Conservation (phyloP, 257 asterid genomes). For the Lavandula angustifolia region DNA sequence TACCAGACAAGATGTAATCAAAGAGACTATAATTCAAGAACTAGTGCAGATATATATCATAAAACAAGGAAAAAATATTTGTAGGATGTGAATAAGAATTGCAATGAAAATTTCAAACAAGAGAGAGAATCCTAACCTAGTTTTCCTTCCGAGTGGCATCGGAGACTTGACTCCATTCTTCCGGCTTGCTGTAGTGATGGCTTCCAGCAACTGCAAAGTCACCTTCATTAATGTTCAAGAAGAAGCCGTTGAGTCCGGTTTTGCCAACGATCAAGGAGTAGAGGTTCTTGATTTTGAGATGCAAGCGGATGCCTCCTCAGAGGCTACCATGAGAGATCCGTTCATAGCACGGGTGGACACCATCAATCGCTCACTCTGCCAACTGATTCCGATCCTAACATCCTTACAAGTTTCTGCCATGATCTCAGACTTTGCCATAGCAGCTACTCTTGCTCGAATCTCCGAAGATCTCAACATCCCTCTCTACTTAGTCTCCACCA, state of each 20-base stretch:
- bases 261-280: constrained; percentile 33
- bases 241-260: constrained; percentile 17
- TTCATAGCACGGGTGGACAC: constrained; percentile 31
- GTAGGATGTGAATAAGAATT: background rate
- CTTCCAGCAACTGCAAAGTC: constrained; percentile 29
- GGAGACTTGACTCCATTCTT: constrained; percentile 34
- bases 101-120: constrained; percentile 28
- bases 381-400: constrained; percentile 26
- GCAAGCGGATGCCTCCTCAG: background rate
- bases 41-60: background rate
- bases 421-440: constrained; percentile 38
- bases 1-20: constrained; percentile 25
- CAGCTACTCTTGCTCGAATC: constrained; percentile 34
- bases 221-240: constrained; percentile 37
- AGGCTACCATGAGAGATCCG: constrained; percentile 27
- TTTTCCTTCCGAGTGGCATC: constrained; percentile 42
- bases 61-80: background rate
- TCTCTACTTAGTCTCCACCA: constrained; percentile 36
- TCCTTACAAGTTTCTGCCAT: constrained; percentile 35
- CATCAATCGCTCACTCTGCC: constrained; percentile 28
- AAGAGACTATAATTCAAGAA: background rate
- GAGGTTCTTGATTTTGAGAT: constrained; percentile 36
- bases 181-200: constrained; percentile 39
- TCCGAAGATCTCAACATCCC: constrained; percentile 31
- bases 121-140: constrained; percentile 33